A percentile compares a stretch with the other conserved stretches of the same genome.
Evolutionary conservation across 768 basidiomycete species (phyloP).

Genomic region (Podaxis sp.): DNA sequence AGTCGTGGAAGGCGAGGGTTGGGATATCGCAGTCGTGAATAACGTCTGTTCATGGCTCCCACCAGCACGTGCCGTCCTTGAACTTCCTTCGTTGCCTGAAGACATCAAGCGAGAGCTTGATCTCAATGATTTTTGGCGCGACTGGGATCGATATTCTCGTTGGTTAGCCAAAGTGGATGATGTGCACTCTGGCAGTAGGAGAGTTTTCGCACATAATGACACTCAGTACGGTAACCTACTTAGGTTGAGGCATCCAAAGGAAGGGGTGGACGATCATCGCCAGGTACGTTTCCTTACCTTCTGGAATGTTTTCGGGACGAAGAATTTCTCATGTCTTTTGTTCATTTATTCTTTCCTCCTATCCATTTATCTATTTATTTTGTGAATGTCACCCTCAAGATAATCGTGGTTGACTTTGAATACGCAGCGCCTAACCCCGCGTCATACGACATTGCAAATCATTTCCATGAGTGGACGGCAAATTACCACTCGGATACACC

Average conservation of each 20-base stretch:
- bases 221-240: constrained; percentile 94
- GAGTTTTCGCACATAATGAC: constrained; percentile 92
- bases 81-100: constrained; percentile 50
- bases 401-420: constrained; percentile 97
- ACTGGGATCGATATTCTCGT: constrained; percentile 67
- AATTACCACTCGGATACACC: constrained; percentile 78
- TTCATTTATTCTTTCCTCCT: constrained; percentile 11
- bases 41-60: constrained; percentile 74
- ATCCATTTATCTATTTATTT: neutral
- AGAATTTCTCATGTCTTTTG: constrained; percentile 3
- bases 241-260: constrained; percentile 56
- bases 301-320: neutral
- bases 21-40: constrained; percentile 60
- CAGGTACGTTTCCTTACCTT: constrained; percentile 48
- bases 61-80: constrained; percentile 73
- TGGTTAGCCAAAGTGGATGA: constrained; percentile 70
- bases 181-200: constrained; percentile 54
- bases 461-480: constrained; percentile 97
- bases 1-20: constrained; percentile 54
- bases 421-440: constrained; percentile 93
- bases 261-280: constrained; percentile 69
- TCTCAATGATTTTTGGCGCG: constrained; percentile 58
- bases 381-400: constrained; percentile 39
- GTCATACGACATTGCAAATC: constrained; percentile 94
- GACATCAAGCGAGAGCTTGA: constrained; percentile 55